phyloP scores from a whole-genome alignment of 441 rosid genomes.

The Syzygium syzygioides region DNA sequence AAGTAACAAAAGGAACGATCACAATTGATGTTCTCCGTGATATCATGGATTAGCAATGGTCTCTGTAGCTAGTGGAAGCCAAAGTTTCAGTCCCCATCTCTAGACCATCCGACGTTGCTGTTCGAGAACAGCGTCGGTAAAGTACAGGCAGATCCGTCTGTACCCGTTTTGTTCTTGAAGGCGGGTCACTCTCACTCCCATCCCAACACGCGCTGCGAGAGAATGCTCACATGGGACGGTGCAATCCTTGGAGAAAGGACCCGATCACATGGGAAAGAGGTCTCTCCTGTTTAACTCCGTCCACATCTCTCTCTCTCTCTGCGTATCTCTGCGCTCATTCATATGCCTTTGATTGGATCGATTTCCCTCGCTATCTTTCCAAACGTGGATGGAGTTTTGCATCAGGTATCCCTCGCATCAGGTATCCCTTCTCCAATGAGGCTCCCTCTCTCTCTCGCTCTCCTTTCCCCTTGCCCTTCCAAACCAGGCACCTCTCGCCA shows the following conservation, averaged over 20 bases:
- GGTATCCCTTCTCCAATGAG: not conserved
- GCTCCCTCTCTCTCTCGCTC: not conserved
- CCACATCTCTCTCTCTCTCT: constrained; percentile 13
- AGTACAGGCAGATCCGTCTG: not conserved
- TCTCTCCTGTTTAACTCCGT: constrained; percentile 22
- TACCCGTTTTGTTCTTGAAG: not conserved
- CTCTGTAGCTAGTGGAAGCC: not conserved
- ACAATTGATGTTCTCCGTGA: no score
- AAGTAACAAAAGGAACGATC: not conserved
- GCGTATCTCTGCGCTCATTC: not conserved
- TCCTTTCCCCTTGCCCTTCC: not conserved
- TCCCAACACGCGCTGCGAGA: not conserved
- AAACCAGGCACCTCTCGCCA: constrained; percentile 1
- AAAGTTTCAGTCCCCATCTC: not conserved
- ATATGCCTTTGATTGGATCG: not conserved
- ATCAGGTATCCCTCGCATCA: not conserved
- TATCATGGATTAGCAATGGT: not conserved
- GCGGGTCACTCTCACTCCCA: not conserved
- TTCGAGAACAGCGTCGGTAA: not conserved
- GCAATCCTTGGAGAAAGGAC: not conserved
- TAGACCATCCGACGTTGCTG: not conserved
- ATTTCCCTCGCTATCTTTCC: not conserved
- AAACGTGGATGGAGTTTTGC: not conserved
- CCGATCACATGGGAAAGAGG: not conserved
- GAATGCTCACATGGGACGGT: constrained; percentile 34